These are phyloP conservation scores for Leccinum barrowsii DNA, from an alignment of 768 basidiomycete species.

Conservation along the genomic window DNA sequence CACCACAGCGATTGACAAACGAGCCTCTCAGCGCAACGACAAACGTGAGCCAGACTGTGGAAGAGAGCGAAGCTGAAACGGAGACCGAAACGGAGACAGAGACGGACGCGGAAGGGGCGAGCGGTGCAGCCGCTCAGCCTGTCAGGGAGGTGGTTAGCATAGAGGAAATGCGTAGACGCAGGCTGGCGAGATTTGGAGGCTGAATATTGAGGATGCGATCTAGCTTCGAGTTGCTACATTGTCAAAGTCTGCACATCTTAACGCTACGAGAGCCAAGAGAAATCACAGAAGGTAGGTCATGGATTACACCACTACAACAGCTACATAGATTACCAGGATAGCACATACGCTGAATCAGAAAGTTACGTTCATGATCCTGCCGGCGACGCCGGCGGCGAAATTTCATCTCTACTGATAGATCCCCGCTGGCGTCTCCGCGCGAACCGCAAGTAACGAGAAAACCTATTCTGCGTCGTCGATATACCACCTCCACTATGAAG, in stretches of 20 bases:
- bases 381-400: slow-evolving; percentile 9
- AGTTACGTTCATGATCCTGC: slow-evolving; percentile 8
- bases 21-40: slow-evolving; percentile 1
- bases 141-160: slow-evolving; percentile 42
- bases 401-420: slow-evolving; percentile 31
- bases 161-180: slow-evolving; percentile 64
- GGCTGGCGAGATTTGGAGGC: slow-evolving; percentile 62
- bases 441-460: slow-evolving; percentile 57
- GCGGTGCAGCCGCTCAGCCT: slow-evolving; percentile 2
- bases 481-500: slow-evolving; percentile 16
- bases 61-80: slow-evolving; percentile 30
- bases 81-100: slow-evolving; percentile 37
- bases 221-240: not conserved
- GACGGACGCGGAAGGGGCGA: slow-evolving; percentile 23
- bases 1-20: slow-evolving; percentile 16
- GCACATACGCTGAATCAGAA: not conserved
- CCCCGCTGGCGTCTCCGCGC: slow-evolving; percentile 47
- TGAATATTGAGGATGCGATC: slow-evolving; percentile 18
- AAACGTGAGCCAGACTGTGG: slow-evolving; percentile 8
- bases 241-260: not conserved
- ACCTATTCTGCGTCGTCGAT: slow-evolving; percentile 37
- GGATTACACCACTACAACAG: not conserved
- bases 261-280: not conserved
- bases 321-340: not conserved
- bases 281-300: no score